Percentiles rank a stretch among this genome's conserved stretches.
Conservation (phyloP, 768 basidiomycete species). For the Trametes meyenii region DNA sequence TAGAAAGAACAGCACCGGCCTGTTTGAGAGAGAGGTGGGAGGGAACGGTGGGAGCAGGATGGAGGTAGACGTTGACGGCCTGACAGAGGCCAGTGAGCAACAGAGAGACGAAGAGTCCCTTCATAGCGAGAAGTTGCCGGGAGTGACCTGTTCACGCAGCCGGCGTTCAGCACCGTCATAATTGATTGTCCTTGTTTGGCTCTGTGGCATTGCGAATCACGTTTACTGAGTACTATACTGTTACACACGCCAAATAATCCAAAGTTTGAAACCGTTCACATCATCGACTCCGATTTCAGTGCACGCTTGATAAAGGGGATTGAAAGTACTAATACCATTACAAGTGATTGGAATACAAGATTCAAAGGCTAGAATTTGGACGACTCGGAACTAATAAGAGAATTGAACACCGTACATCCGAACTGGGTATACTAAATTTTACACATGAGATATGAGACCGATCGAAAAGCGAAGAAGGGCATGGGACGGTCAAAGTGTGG, state of each 20-base stretch:
- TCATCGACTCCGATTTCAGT: no score
- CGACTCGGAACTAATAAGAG: not conserved
- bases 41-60: slow-evolving; percentile 45
- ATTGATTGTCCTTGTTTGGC: slow-evolving; percentile 18
- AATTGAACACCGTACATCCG: not conserved
- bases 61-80: slow-evolving; percentile 64
- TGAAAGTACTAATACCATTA: no score
- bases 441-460: not conserved
- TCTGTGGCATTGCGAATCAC: slow-evolving; percentile 10
- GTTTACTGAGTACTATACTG: no score
- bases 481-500: not conserved
- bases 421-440: not conserved
- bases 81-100: slow-evolving; percentile 41
- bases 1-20: slow-evolving; percentile 62
- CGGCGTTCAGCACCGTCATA: slow-evolving; percentile 9
- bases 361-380: no score
- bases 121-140: slow-evolving; percentile 22
- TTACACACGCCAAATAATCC: no score
- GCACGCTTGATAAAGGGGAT: no score
- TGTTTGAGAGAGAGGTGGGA: slow-evolving; percentile 51
- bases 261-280: no score
- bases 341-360: no score
- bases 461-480: not conserved
- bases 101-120: slow-evolving; percentile 29
- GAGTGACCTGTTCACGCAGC: not conserved